Percentiles rank a stretch among this genome's conserved stretches.
Conservation (phyloP, 2,329 filamentous ascomycete genomes). For the Penicillium sp. region DNA sequence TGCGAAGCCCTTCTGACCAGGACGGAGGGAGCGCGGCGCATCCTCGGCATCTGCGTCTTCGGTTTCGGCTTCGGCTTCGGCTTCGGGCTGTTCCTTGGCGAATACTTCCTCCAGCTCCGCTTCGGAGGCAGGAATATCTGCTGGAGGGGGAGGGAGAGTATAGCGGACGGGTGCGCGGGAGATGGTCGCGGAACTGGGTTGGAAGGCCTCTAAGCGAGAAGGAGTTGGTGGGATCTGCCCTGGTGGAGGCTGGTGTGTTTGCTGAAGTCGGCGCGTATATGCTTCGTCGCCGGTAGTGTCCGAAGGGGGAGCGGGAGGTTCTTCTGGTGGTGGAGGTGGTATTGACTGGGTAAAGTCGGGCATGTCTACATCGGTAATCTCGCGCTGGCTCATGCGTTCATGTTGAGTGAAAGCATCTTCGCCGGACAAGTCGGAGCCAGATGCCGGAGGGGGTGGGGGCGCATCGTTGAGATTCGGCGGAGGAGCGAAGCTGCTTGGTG, state of each 20-base stretch:
- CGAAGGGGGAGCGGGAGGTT: constrained; percentile 32
- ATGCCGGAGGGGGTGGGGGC: constrained; percentile 33
- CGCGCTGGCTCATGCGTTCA: constrained; percentile 55
- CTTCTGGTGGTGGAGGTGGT: constrained; percentile 34
- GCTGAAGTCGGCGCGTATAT: constrained; percentile 27
- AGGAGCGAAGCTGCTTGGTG: constrained; percentile 55
- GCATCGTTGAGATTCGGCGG: constrained; percentile 45
- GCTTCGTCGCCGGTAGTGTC: constrained; percentile 27
- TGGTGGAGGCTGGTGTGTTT: constrained; percentile 17
- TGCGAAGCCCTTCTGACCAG: constrained; percentile 81
- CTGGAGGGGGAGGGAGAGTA: constrained; percentile 52
- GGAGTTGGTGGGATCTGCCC: constrained; percentile 29
- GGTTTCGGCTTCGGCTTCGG: constrained; percentile 15
- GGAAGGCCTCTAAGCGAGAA: constrained; percentile 41
- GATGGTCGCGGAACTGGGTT: constrained; percentile 59
- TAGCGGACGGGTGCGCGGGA: constrained; percentile 79
- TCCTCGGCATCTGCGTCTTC: constrained; percentile 37
- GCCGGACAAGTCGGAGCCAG: constrained; percentile 58
- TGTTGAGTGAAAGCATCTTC: constrained; percentile 69
- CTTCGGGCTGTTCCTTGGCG: constrained; percentile 38
- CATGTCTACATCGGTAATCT: constrained; percentile 17
- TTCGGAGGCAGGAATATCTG: constrained; percentile 54
- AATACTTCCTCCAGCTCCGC: constrained; percentile 52
- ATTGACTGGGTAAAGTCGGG: constrained; percentile 15
- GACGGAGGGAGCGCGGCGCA: constrained; percentile 61